Evolutionary conservation across 2,329 filamentous ascomycete genomes (phyloP), one percentile per base, ranked within the genome.

Genomic region (Epichloe sylvatica): DNA sequence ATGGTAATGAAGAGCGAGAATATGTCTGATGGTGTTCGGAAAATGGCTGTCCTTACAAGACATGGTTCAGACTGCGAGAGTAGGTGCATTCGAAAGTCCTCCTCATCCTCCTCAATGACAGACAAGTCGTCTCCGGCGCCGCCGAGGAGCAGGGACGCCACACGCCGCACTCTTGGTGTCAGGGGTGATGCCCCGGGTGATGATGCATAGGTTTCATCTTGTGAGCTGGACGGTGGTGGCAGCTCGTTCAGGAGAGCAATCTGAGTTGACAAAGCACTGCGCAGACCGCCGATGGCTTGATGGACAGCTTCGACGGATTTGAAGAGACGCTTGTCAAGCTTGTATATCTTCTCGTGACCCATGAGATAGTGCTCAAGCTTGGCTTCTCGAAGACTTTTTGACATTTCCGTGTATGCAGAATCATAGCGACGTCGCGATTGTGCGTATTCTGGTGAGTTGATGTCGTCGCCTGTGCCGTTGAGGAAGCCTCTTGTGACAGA

Each of bases 1-100:
- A 92, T 80, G 19, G 77, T 74, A 52, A 98, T 95, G 64, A 97
- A 98, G 5, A 90, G 75, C 11, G 88, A 81, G 62, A 97, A 97
- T 55, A 97, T 94, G 51, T 95, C 88, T 0, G 84, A 80, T 0
- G 90, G 81, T 2, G 79, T 76, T 37, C 71, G 73, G 51, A 80
- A 76, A 0, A 66, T 59, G 3, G 68, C 67, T 19, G 54, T 58
- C 33, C 50, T 56, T 37, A 61, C 56, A 9, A 63, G 52, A 4
- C 58, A 54, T 11, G 61, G 56, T 35, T 67, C 64, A 2, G 62
- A 64, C 34, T 60, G 58, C 40, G 59, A 57, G 2, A 50, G 21
- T 37, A 51, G 57, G 15, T 50, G 30, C 30, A 51, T 52, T 36
- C 58, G 49, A 6, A 60, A 59, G 7, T 72, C 67, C 51, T 77